Percentiles rank a stretch among this genome's conserved stretches.
Conservation (phyloP, 345 rosid species). For the Camelina laxa region DNA sequence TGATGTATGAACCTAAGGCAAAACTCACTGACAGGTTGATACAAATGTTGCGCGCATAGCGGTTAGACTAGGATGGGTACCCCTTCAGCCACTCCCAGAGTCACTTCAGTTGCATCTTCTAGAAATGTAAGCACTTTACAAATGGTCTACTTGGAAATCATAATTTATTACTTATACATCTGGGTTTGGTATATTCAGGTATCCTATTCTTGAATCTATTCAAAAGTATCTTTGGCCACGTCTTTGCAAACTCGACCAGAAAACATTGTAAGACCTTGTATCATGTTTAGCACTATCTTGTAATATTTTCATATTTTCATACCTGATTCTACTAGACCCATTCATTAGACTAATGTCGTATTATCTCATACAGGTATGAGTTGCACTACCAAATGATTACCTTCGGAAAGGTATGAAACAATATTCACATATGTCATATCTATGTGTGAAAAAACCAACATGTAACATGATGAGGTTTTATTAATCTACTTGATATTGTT, state of each 20-base stretch:
- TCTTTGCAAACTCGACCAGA: slow-evolving; percentile 91
- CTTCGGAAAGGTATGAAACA: slow-evolving; percentile 81
- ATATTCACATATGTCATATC: neutral
- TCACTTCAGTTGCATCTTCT: slow-evolving; percentile 95
- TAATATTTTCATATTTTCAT: neutral
- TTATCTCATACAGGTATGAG: slow-evolving; percentile 77
- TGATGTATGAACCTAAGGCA: slow-evolving; percentile 23
- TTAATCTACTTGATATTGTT: slow-evolving; percentile 35
- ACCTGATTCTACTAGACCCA: slow-evolving; percentile 1
- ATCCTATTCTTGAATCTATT: slow-evolving; percentile 90
- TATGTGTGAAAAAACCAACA: neutral
- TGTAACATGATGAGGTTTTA: slow-evolving; percentile 19
- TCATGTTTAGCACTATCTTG: neutral
- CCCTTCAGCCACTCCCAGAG: slow-evolving; percentile 95
- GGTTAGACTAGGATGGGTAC: slow-evolving; percentile 99
- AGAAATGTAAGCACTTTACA: slow-evolving; percentile 64
- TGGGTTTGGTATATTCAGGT: slow-evolving; percentile 52
- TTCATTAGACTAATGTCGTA: slow-evolving; percentile 39
- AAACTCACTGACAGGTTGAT: slow-evolving; percentile 72
- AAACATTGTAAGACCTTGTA: slow-evolving; percentile 67
- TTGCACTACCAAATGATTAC: slow-evolving; percentile 98
- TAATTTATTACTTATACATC: neutral
- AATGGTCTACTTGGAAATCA: neutral
- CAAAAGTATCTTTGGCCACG: slow-evolving; percentile 98
- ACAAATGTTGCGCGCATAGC: slow-evolving; percentile 99